Evolutionary conservation across 305 asterid genomes (phyloP), one percentile per base, ranked within the genome.

Genomic region (Andrographis paniculata): DNA sequence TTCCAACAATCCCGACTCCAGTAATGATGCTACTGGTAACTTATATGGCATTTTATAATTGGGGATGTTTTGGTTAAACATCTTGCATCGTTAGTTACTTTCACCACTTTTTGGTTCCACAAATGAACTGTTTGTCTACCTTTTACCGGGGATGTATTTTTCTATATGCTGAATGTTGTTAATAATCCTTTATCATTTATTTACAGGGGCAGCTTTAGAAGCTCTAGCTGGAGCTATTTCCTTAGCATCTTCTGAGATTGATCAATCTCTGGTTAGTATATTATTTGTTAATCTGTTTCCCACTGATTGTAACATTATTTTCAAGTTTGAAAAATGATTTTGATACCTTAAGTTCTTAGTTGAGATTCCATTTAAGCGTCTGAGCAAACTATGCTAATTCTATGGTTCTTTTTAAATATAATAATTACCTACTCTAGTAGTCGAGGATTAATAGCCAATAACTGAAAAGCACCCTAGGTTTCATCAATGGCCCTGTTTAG

Each of bases 21-120:
- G 99, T 64, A 69, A 68, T 67, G 70, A 58, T 45, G 94, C 96
- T 67, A 92, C 99, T 47, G 98, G 98, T 91, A 62, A 53, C 35
- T 61, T 20, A 30, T 43, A 9, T 28, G 45, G n/a, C 48, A 40
- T 16, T 31, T 11, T 3, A 31, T 10, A 31, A 31, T 5, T 37
- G 12, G 8, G 7, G 7, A n/a, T 37, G 17, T 13, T 17, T 7
- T 37, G 17, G 17, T 17, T 37, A 37, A 13, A 14, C 3, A 5
- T 13, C 1, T 13, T 14, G 14, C 1, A 37, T 1, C 8, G 3
- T 14, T 12, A 13, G 42, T 49, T 41, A 28, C 8, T 38, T 17
- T 42, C 36, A 38, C 43, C 19, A 47, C 20, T 5, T 21, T 13
- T 42, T 36, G 20, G 18, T 21, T 40, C 49, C 23, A 49, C 38